phyloP scores from a whole-genome alignment of 106 monocot genomes.

The Dioscorea zingiberensis region DNA sequence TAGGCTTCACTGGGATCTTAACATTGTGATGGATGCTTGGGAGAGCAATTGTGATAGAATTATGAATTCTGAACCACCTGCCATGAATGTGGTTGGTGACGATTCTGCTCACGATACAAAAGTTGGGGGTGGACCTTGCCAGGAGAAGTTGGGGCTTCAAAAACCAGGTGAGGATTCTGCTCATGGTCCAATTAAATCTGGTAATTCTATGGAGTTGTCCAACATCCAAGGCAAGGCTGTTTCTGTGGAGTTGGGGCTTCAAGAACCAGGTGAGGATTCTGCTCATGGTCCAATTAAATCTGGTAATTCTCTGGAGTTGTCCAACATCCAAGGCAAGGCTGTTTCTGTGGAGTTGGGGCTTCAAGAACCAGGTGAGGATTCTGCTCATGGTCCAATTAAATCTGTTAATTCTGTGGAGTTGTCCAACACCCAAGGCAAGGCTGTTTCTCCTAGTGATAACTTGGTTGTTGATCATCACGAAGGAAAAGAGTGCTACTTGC shows the following conservation, averaged over 20 bases:
- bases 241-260: slow-evolving; percentile 5
- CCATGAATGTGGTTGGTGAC: slow-evolving; percentile 1
- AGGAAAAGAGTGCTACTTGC: slow-evolving; percentile 3
- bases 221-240: neutral
- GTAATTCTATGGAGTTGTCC: neutral
- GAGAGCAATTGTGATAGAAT: slow-evolving; percentile 32
- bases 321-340: neutral
- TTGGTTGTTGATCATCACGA: slow-evolving; percentile 11
- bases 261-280: neutral
- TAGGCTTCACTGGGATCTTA: slow-evolving; percentile 88
- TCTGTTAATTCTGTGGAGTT: neutral
- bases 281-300: no score
- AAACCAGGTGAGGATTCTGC: neutral
- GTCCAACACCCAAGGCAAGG: slow-evolving; percentile 3
- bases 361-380: neutral
- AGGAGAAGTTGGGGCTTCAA: slow-evolving; percentile 5
- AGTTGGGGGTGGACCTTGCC: neutral
- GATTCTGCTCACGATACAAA: slow-evolving; percentile 7
- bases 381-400: no score
- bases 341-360: slow-evolving; percentile 1
- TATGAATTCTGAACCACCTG: slow-evolving; percentile 9
- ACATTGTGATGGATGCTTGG: slow-evolving; percentile 68
- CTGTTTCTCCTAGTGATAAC: slow-evolving; percentile 6
- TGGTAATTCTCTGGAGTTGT: neutral
- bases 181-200: no score